Percentiles rank a stretch among this genome's conserved stretches.
phyloP scores from a whole-genome alignment of 371 early-diverging fungal genomes.

The Smittium culicis region DNA sequence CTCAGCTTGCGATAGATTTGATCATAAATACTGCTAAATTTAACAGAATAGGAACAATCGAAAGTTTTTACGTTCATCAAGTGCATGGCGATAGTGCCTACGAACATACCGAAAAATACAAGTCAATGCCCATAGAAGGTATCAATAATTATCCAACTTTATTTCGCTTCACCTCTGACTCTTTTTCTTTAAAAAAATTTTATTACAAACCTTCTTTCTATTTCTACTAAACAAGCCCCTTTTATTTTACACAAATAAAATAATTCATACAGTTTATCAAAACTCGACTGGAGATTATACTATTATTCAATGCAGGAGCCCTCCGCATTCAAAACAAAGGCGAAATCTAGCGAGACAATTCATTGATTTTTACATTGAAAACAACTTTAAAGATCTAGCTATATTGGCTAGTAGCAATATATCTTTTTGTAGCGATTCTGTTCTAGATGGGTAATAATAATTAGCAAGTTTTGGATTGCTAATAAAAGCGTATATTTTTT shows the following conservation, averaged over 20 bases:
- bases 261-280: slow-evolving; percentile 23
- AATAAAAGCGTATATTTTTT: no score
- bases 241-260: no score
- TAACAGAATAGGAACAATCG: slow-evolving; percentile 48
- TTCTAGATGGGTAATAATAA: slow-evolving; percentile 39
- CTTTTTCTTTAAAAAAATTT: no score
- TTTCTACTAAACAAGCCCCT: no score
- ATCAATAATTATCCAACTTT: no score
- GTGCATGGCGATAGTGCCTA: slow-evolving; percentile 31
- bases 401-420: slow-evolving; percentile 58
- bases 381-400: slow-evolving; percentile 39
- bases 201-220: no score
- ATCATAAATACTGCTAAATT: slow-evolving; percentile 48
- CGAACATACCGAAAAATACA: slow-evolving; percentile 15
- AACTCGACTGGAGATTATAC: slow-evolving; percentile 22
- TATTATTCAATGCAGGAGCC: slow-evolving; percentile 29
- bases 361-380: slow-evolving; percentile 35
- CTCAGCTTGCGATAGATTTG: slow-evolving; percentile 57
- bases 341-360: slow-evolving; percentile 32
- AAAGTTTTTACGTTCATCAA: slow-evolving; percentile 41
- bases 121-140: slow-evolving; percentile 22
- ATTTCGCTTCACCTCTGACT: no score
- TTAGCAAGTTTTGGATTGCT: no score
- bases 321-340: slow-evolving; percentile 19
- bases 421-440: slow-evolving; percentile 42